Evolutionary conservation across 192 early-diverging fungal species (phyloP), one percentile per base, ranked within the genome.

Genomic region (Allomyces macrogynus): DNA sequence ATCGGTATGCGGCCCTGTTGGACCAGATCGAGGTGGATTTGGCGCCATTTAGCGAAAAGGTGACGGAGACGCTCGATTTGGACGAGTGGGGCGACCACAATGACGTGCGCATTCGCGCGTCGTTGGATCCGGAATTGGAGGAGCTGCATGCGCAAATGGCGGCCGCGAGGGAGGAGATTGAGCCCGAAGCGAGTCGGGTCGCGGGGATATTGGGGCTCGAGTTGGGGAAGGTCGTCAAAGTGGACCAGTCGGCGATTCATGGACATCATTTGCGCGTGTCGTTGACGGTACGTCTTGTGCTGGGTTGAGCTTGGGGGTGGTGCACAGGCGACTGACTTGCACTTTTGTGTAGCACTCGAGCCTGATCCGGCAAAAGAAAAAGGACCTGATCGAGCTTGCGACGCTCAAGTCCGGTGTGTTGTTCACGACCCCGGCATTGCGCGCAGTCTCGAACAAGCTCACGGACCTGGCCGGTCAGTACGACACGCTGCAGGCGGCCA

Each of bases 341-440:
- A 0, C 16, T 20, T 57, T 40, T 3, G 32, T 40, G 32, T 40
- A 40, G 32, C 32, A 40, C 7, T 40, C 32, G 32, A 57, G 20
- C 12, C 16, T 20, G 16, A 4, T 57, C 3, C 49, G 20, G 8
- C 44, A 40, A 61, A 62, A 60, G 66, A 84, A 86, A 49, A 69
- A 72, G 43, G 75, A 77, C 62, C 93, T 85, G 69, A 87, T 87
- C 68, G 93, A 99, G 74, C 79, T 91, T 57, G 68, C 89, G 10
- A 91, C 92, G 18, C 86, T 86, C 63, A 94, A 93, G 69, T 84
- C 86, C 18, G 93, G 95, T 23, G 87, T 89, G 0, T 75, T 84
- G 23, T 95, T 99, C 71, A 90, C 91, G 0, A 96, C 90, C 0
- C 67, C 80, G 12, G 78, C 73, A 40, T 67, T 99, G 68, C 74